Percentiles rank a stretch among this genome's conserved stretches.
phyloP scores from a whole-genome alignment of 176 grass and related monocot genomes.

The Typha latifolia region DNA sequence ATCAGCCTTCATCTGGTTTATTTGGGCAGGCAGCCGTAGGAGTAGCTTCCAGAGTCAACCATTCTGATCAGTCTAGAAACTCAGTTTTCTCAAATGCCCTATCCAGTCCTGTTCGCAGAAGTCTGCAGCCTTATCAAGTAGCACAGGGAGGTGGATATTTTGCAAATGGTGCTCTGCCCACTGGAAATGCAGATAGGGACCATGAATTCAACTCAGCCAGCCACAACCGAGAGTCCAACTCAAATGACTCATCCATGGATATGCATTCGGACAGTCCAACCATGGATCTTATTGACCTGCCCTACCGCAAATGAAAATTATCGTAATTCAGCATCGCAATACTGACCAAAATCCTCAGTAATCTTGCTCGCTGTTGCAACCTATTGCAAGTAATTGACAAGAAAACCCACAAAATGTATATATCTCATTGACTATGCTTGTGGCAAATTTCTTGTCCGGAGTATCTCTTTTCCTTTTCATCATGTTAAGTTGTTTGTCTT shows the following conservation, averaged over 20 bases:
- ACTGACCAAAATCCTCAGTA: background rate
- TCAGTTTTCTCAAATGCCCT: constrained; percentile 64
- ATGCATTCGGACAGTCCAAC: constrained; percentile 56
- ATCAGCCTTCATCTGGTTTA: constrained; percentile 21
- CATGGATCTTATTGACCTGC: background rate
- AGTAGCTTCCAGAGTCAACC: constrained; percentile 28
- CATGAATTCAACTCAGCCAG: constrained; percentile 34
- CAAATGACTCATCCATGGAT: constrained; percentile 74
- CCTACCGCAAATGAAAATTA: background rate
- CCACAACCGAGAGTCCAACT: constrained; percentile 48
- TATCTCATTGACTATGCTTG: no score
- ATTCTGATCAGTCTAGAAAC: constrained; percentile 59
- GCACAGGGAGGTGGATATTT: constrained; percentile 26
- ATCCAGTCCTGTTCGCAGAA: constrained; percentile 52
- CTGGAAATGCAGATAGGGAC: constrained; percentile 44
- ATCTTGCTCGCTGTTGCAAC: no score
- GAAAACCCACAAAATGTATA: no score
- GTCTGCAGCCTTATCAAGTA: constrained; percentile 56
- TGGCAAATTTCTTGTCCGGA: no score
- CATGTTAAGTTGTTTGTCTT: no score
- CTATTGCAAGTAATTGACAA: no score
- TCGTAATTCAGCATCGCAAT: background rate
- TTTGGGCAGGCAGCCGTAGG: constrained; percentile 24
- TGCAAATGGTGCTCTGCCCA: background rate
- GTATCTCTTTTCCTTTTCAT: no score